Conservation (phyloP, 176 grass and related monocot species). For the Puya raimondii region DNA sequence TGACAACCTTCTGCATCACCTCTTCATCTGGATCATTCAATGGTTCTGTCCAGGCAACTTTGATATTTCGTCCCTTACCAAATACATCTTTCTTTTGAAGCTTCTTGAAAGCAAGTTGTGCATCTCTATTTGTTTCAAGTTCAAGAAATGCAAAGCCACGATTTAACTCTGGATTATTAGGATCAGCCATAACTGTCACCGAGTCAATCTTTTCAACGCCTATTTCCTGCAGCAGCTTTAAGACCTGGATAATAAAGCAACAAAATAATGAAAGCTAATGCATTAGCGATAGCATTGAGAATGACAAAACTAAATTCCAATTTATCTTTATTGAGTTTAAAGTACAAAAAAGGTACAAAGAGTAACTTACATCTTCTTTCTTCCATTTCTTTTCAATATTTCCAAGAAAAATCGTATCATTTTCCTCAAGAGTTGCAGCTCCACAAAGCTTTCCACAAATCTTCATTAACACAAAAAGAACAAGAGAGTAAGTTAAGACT, state of each 20-base stretch:
- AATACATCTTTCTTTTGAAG: constrained; percentile 45
- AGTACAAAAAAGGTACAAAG: neutral
- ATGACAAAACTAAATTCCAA: constrained; percentile 10
- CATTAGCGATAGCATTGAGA: neutral
- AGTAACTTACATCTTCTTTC: constrained; percentile 56
- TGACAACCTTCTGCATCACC: constrained; percentile 44
- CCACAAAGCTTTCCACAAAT: constrained; percentile 50
- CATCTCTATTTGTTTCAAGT: constrained; percentile 55
- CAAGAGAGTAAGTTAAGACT: constrained; percentile 7
- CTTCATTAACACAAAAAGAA: constrained; percentile 20
- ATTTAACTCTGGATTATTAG: constrained; percentile 34
- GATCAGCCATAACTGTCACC: constrained; percentile 38
- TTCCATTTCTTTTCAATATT: constrained; percentile 62
- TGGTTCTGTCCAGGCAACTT: constrained; percentile 43
- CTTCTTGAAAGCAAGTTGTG: constrained; percentile 51
- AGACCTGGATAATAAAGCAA: constrained; percentile 26
- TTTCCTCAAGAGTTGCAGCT: constrained; percentile 35
- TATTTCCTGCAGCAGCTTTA: constrained; percentile 35
- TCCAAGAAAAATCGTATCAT: constrained; percentile 56
- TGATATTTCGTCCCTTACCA: constrained; percentile 34
- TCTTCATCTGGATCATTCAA: constrained; percentile 43
- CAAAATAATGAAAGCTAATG: constrained; percentile 3
- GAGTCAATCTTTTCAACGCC: constrained; percentile 51
- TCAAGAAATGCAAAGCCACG: constrained; percentile 59
- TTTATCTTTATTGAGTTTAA: neutral